Conservation (phyloP, 257 asterid genomes). For the Gynochthodes officinalis region DNA sequence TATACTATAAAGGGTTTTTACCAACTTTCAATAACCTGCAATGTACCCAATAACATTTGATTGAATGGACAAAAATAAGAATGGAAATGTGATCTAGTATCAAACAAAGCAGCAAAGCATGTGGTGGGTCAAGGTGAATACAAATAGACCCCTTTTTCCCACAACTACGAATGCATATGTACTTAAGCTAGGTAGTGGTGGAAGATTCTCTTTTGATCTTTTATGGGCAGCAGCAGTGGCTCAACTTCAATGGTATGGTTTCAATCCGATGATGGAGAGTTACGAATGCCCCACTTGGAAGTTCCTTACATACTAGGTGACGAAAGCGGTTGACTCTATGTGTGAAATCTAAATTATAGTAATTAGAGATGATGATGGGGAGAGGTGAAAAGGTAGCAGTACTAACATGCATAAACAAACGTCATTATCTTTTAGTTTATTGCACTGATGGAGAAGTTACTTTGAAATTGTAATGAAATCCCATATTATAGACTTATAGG, state of each 20-base stretch:
- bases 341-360: no score
- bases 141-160: background rate
- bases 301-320: background rate
- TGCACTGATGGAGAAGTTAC: background rate
- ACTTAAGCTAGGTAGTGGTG: background rate
- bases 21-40: no score
- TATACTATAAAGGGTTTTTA: no score
- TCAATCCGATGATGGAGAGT: no score
- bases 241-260: background rate
- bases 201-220: no score
- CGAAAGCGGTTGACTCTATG: conserved; percentile 4
- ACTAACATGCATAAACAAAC: no score
- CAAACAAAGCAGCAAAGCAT: background rate
- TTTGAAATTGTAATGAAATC: background rate
- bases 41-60: no score
- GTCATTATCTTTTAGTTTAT: background rate
- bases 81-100: conserved; percentile 1
- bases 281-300: background rate
- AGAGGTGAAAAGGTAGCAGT: no score
- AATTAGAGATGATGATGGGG: no score
- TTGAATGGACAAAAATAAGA: background rate
- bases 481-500: background rate
- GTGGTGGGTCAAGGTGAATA: conserved; percentile 13
- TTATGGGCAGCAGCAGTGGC: background rate
- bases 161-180: background rate